Base-by-base conservation (phyloP, 2,329 filamentous ascomycete species). In the Didymellaceae sp. region DNA sequence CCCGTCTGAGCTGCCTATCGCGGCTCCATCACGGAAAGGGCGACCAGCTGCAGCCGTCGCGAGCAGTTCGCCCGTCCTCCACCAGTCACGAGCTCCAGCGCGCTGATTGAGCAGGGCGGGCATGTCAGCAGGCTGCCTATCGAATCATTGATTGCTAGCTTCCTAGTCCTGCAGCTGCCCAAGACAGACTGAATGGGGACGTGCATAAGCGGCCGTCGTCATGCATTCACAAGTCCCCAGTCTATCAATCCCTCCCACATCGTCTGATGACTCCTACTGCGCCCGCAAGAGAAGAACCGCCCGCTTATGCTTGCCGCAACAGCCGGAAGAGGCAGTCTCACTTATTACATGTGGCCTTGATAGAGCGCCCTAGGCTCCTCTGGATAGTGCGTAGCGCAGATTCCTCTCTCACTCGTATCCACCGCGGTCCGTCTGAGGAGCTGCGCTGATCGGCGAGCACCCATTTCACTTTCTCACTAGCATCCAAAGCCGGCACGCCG, bases 151-250 rank as follows among this genome's bases (percentile, higher is more conserved):
- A 55, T 58, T 58, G 59, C 63, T 66, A 43, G 43, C 33, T 13
- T 39, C 58, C 39, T 22, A 43, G 54, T 46, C 58, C 56, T 57
- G 54, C 45, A 34, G 45, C 52, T 49, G 64, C 61, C 66, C 48
- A 52, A 52, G 48, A 45, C 42, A 32, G 42, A 41, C 42, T 41
- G 31, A 57, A 58, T 58, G 47, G 51, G 54, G 49, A 43, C 60
- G 56, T 71, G 67, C 66, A 69, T 68, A 67, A 66, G 67, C 68
- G 65, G 64, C 68, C 69, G 57, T 62, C 57, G 61, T 67, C 67
- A 68, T 70, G 66, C 67, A 71, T 67, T 63, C 60, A 53, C 57
- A 14, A 58, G 47, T 62, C 38, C 49, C 33, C 33, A 44, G 38
- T 47, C 39, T 30, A 39, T 52, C 43, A 44, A 28, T 47, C 39